Evolutionary conservation across 768 basidiomycete genomes (phyloP), one percentile per base, ranked within the genome.

Genomic region (Trametes cubensis): DNA sequence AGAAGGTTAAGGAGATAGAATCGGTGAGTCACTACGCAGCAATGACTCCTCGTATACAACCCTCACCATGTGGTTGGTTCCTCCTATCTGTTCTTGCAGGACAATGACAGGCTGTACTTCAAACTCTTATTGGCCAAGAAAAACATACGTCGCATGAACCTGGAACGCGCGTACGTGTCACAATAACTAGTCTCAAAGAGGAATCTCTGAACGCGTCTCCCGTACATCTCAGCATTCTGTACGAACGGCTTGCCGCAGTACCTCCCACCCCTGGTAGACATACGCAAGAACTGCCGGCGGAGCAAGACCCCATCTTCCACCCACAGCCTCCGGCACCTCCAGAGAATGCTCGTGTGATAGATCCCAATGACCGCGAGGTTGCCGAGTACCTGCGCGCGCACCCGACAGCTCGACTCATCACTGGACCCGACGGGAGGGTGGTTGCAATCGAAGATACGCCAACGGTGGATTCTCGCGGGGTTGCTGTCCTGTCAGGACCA

Each of bases 1-100:
- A 87, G 76, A 93, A 92, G 77, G 91, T 94, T 60, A 89, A 86
- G 72, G 91, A 94, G 75, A 89, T 94, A 65, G 92, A 94, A 77
- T 75, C 80, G 34, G 92, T 92, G 62, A 68, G 88, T 83, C 67
- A 10, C 45, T 44, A 40, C 46, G 38, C 18, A 7, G 20, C 45
- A 51, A 21, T 25, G 34, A 34, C 41, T 38, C 44, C 20, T 41
- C 40, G 6, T 40, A 58, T 20, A 45, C 54, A 18, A 44, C 38
- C 18, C 55, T 57, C 39, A 59, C 52, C 56, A 34, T 50, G n/a
- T 20, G 48, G 50, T 18, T 53, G 41, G 62, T 10, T 45, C 23
- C 30, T 39, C 41, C 55, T 23, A 44, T 41, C 15, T 50, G 48
- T 62, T 40, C 54, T 60, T 56, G 44, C 71, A 94, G 92, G 91